Conservation (phyloP, 106 monocot species). For the Allium fistulosum region DNA sequence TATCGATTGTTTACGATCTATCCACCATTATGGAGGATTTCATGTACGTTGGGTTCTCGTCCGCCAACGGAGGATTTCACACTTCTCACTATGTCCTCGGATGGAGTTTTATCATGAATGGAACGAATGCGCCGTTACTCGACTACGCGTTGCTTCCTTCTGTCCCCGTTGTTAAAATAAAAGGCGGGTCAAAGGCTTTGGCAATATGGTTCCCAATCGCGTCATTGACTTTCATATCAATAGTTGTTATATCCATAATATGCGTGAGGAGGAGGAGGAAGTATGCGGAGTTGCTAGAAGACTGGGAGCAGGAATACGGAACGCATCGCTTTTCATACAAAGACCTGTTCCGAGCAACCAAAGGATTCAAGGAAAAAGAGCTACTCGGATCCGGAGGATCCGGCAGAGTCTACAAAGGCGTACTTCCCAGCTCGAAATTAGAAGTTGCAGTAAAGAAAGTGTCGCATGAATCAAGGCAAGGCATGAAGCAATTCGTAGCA, state of each 20-base stretch:
- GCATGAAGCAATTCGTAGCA: constrained; percentile 31
- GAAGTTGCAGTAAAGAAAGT: constrained; percentile 31
- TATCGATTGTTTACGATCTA: constrained; percentile 18
- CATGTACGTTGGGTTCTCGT: constrained; percentile 34
- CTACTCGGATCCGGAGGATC: constrained; percentile 28
- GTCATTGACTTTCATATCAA: background rate
- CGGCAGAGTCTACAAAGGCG: constrained; percentile 28
- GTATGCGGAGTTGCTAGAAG: constrained; percentile 28
- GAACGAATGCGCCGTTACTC: constrained; percentile 8
- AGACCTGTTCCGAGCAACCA: constrained; percentile 23
- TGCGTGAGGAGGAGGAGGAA: constrained; percentile 11
- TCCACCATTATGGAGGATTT: constrained; percentile 17
- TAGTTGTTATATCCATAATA: background rate
- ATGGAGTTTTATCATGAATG: constrained; percentile 42
- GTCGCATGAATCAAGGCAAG: constrained; percentile 29
- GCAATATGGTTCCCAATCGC: constrained; percentile 5
- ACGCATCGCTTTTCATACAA: constrained; percentile 32
- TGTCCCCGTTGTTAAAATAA: background rate
- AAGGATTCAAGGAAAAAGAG: constrained; percentile 22
- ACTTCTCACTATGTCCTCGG: constrained; percentile 31
- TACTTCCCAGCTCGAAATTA: constrained; percentile 12
- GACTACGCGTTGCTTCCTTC: constrained; percentile 8
- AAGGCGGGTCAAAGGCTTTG: background rate
- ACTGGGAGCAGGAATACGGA: constrained; percentile 35
- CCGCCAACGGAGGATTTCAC: constrained; percentile 12